Base-by-base conservation (phyloP, 768 basidiomycete species). In the Rhodotorula diobovata region DNA sequence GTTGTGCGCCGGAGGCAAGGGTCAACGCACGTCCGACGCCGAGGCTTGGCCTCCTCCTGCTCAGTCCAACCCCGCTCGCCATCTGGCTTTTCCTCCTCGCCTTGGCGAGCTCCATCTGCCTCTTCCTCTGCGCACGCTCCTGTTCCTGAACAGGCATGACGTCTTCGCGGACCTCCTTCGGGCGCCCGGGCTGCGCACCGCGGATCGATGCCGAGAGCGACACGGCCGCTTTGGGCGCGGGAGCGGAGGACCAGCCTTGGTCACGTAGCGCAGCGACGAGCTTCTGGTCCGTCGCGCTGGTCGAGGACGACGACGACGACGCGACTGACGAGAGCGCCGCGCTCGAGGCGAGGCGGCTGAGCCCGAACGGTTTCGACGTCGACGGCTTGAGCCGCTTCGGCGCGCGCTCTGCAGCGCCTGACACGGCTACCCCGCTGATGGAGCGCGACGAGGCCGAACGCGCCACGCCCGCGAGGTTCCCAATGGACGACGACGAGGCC, bases 61-160 rank as follows among this genome's bases (percentile, higher is more conserved):
- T 39, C 43, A 61, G 12, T 18, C 46, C 58, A 2, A 15, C 28
- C 12, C 23, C 72, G 14, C 35, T 53, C 25, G 35, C 68, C 4
- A 23, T 63, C 14, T n/a, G 32, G n/a, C 70, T 71, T 58, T 60
- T 68, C 53, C 70, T 58, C 61, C 70, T 70, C 62, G 61, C 74
- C 55, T 69, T 73, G n/a, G 68, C 68, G 43, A 66, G 45, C 57
- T 73, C 72, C n/a, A 73, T 32, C 57, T 67, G 61, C 51, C 72
- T 46, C 64, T 57, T 63, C 61, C 53, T 54, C 35, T 48, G 41
- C 41, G 30, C 65, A 41, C 56, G 43, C 53, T 69, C 76, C 25
- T 12, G 28, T n/a, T 64, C 68, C n/a, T 28, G n/a, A 23, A 5
- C 30, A 10, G 53, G 67, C 60, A 37, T 30, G n/a, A 68, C 5